Base-by-base conservation (phyloP, 1,139 yeast species). In the Saccharomyces hybrid region DNA sequence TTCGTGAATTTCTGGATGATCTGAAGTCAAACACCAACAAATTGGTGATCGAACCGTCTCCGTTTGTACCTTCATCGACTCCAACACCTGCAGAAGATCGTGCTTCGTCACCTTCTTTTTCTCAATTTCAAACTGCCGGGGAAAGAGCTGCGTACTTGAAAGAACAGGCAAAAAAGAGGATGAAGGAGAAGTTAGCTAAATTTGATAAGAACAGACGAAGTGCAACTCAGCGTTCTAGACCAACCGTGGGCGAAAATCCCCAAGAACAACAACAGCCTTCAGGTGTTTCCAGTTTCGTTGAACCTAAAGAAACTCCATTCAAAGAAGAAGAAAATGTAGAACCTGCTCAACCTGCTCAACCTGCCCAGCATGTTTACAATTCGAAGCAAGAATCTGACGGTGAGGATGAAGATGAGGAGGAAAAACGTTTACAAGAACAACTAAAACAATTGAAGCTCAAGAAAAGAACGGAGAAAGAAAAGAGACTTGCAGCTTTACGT, bases 141-240 rank as follows among this genome's bases (percentile, higher is more conserved):
- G 95, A 88, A 55, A 78, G 97, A 61, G 80, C 95, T 7, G 91
- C 91, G 5, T 83, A 84, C 62, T 85, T 90, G 57, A 89, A 88
- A 67, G 96, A 93, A 11, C 96, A 88, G 65, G 98, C 98, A 0
- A 88, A 87, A 63, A 83, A 86, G 70, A 81, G 89, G 65, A 90
- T 91, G 95, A 85, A 83, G 59, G 97, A 90, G 65, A 78, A 95
- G 63, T 77, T 90, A 67, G 97, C 96, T 1, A 87, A 86, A 60
- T 78, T 91, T 56, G 97, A 97, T 1, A 82, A 88, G 53, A 75
- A 80, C 31, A 76, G 86, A 60, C 69, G 70, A 41, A 52, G 51
- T 16, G 57, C 47, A 14, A 42, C 47, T 32, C 57, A 55, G 49
- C 50, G 63, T 42, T 44, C 56, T 47, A 53, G 56, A 50, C 8